phyloP scores from a whole-genome alignment of 1,139 yeast species.

The Hansenula lynferdii region DNA sequence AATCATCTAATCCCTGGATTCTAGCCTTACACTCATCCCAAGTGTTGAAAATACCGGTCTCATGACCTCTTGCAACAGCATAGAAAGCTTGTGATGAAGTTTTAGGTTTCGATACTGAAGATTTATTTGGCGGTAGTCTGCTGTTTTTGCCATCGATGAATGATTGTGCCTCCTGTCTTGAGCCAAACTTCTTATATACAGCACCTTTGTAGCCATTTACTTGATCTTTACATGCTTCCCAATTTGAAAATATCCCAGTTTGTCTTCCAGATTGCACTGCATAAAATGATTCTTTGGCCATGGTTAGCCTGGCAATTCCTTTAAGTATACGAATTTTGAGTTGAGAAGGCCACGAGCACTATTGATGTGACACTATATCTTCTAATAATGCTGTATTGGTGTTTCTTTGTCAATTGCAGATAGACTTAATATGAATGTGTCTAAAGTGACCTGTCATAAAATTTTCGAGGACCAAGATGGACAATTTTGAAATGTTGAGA shows the following conservation, averaged over 20 bases:
- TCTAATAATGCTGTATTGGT: too few relatives aligned
- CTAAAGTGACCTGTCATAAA: too few relatives aligned
- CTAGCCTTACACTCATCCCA: neutral
- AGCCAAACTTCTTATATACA: slow-evolving; percentile 46
- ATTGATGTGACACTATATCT: too few relatives aligned
- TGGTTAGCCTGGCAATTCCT: too few relatives aligned
- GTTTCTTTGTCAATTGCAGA: too few relatives aligned
- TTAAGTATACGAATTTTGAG: too few relatives aligned
- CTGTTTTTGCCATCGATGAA: slow-evolving; percentile 25
- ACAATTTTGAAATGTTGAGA: too few relatives aligned
- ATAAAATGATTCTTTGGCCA: slow-evolving; percentile 30
- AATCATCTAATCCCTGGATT: neutral
- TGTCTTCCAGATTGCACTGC: slow-evolving; percentile 58
- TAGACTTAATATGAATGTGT: too few relatives aligned
- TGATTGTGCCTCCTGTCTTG: slow-evolving; percentile 38
- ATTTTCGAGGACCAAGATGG: too few relatives aligned
- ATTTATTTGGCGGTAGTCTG: too few relatives aligned
- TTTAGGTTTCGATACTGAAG: too few relatives aligned
- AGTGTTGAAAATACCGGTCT: neutral
- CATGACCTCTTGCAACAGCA: neutral
- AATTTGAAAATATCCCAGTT: slow-evolving; percentile 46
- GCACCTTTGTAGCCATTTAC: slow-evolving; percentile 55
- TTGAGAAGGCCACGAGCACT: too few relatives aligned
- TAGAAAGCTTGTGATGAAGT: slow-evolving; percentile 7
- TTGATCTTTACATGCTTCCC: slow-evolving; percentile 46